phyloP scores from a whole-genome alignment of 805 yeast genomes.

The Teunomyces tritomae region DNA sequence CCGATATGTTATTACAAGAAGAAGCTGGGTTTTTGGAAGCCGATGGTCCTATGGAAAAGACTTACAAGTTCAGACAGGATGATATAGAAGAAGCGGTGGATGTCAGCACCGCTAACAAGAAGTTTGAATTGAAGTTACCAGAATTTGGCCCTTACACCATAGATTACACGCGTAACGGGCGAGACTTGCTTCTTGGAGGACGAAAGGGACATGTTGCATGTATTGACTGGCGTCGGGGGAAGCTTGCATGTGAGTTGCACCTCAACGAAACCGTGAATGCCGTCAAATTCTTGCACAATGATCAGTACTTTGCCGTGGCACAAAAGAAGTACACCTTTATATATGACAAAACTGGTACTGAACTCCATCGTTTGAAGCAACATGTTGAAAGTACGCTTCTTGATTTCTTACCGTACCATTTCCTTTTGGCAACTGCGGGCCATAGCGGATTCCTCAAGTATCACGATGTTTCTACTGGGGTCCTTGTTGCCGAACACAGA shows the following conservation, averaged over 20 bases:
- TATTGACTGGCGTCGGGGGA: slow-evolving; percentile 92
- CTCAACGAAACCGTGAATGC: slow-evolving; percentile 88
- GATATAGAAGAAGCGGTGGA: slow-evolving; percentile 80
- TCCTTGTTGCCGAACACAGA: slow-evolving; percentile 73
- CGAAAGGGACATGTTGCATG: slow-evolving; percentile 92
- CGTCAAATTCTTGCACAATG: slow-evolving; percentile 86
- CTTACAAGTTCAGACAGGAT: slow-evolving; percentile 77
- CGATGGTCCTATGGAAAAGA: slow-evolving; percentile 86
- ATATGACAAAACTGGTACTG: slow-evolving; percentile 88
- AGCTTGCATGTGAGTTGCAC: slow-evolving; percentile 74
- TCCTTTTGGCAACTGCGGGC: slow-evolving; percentile 82
- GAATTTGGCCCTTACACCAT: slow-evolving; percentile 84
- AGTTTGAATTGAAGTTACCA: slow-evolving; percentile 66
- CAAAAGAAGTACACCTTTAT: slow-evolving; percentile 93
- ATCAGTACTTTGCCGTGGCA: slow-evolving; percentile 93
- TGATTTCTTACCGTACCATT: slow-evolving; percentile 92
- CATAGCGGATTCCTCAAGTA: slow-evolving; percentile 84
- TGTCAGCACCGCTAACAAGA: slow-evolving; percentile 67
- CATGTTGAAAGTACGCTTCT: slow-evolving; percentile 82
- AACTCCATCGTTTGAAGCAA: slow-evolving; percentile 85
- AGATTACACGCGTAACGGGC: slow-evolving; percentile 85
- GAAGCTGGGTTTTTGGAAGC: slow-evolving; percentile 86
- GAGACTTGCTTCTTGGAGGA: slow-evolving; percentile 82
- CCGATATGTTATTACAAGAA: slow-evolving; percentile 83
- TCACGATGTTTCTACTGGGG: slow-evolving; percentile 95